Base-by-base conservation (phyloP, 352 stramenopile genomes). In the Globisporangium canariense region DNA sequence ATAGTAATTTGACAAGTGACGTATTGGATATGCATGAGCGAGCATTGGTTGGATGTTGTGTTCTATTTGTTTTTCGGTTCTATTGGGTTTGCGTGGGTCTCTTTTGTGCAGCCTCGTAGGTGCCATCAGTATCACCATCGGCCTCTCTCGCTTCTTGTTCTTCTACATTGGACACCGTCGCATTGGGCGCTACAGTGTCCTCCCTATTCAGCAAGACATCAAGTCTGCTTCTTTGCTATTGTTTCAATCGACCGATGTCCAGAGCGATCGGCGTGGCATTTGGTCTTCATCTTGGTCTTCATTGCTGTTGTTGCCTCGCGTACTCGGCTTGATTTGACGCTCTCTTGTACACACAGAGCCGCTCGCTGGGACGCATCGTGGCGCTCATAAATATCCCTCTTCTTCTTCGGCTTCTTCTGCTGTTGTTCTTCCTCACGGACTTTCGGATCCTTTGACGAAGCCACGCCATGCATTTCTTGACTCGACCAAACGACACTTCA, bases 1-100 rank as follows among this genome's bases (percentile, higher is more conserved):
- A 60, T 58, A 51, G 55, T 61, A 61, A 61, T 61, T 61, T 61
- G 56, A 61, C 49, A 61, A 61, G 56, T 61, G 41, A 46, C 59
- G 59, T 65, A 47, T 57, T 58, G 58, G 28, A 57, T 47, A 51
- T 52, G n/a, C 41, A 47, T 46, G 16, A 13, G 18, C 14, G 13
- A 20, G 18, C 14, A 34, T 50, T 53, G 22, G 38, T 51, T 34
- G 25, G 41, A 18, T 52, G 40, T 34, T 58, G 58, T 41, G 25
- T 51, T 49, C 52, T 58, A 45, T 58, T 20, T 58, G 52, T 58
- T 58, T 45, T 58, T 28, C 25, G 32, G 9, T 58, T 58, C 52
- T 58, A 58, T 58, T 8, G 11, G 16, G 30, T 58, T 9, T 56
- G 28, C 34, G 50, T 56, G 50, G 25, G 1, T 55, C 22, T 55